Conservation (phyloP, 2,329 filamentous ascomycete species). For the Cordyceps farinosa region DNA sequence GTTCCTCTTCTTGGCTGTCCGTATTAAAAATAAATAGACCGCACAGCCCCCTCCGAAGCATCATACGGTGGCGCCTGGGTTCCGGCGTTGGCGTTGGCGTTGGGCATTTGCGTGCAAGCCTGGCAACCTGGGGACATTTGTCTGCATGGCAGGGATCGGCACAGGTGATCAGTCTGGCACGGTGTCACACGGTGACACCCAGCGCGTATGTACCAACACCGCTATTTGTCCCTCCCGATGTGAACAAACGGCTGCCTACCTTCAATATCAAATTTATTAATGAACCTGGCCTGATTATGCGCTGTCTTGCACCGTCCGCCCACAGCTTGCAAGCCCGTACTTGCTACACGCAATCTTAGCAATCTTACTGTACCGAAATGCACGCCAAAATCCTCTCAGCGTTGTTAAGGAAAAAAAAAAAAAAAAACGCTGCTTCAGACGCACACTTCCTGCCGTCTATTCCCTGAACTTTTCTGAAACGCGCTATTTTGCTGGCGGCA, state of each 20-base stretch:
- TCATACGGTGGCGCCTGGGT: conserved; percentile 10
- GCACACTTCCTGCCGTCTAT: background rate
- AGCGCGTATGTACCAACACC: background rate
- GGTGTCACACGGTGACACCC: conserved; percentile 5
- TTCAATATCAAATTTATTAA: background rate
- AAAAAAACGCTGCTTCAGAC: background rate
- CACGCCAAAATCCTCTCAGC: background rate
- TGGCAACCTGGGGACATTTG: background rate
- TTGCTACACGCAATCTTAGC: background rate
- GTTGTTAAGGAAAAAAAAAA: background rate
- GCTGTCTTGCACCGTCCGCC: background rate
- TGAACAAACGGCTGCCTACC: background rate
- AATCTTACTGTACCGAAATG: background rate
- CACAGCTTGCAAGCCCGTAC: background rate
- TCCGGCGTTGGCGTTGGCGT: background rate
- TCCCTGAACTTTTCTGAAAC: conserved; percentile 13
- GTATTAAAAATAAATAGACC: background rate
- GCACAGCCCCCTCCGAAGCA: conserved; percentile 4
- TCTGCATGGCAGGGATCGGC: conserved; percentile 6
- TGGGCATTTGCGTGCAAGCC: background rate
- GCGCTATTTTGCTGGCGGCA: background rate
- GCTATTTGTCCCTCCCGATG: too few species aligned
- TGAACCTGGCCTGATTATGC: background rate
- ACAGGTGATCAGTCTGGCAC: background rate
- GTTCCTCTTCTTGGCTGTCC: background rate